phyloP scores from a whole-genome alignment of 2,329 filamentous ascomycete species.

The Nectriaceae sp. region DNA sequence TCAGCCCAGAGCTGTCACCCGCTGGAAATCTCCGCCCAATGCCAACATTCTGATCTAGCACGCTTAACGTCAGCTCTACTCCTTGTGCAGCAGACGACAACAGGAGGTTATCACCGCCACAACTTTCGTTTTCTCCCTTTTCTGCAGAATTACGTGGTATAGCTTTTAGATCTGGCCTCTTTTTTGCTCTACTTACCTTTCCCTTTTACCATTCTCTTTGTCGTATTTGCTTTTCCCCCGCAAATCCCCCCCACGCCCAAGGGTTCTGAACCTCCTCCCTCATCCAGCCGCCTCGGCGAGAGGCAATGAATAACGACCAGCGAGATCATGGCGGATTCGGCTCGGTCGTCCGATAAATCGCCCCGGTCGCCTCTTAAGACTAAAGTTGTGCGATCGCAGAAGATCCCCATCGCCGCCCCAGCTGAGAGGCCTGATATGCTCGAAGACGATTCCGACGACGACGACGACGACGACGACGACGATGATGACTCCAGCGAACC shows the following conservation, averaged over 20 bases:
- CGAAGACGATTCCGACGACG: constrained; percentile 27
- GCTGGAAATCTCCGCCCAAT: too few relatives aligned
- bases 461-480: constrained; percentile 38
- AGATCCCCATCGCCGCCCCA: constrained; percentile 43
- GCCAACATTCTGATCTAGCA: too few relatives aligned
- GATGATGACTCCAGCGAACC: constrained; percentile 39
- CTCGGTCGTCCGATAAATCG: constrained; percentile 36
- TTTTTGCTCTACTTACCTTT: not conserved
- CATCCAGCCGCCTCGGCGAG: constrained; percentile 9
- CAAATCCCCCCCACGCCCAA: constrained; percentile 1
- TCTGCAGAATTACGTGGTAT: too few relatives aligned
- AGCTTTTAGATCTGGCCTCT: too few relatives aligned
- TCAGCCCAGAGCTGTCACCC: too few relatives aligned
- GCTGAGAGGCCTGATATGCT: constrained; percentile 19
- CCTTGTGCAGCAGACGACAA: too few relatives aligned
- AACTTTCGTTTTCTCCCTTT: not conserved
- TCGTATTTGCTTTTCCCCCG: not conserved
- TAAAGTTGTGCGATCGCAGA: constrained; percentile 52
- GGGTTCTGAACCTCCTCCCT: constrained; percentile 11
- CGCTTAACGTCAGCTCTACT: too few relatives aligned
- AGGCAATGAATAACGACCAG: constrained; percentile 33
- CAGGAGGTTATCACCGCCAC: not conserved
- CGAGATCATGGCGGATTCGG: constrained; percentile 47
- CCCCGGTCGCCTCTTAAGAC: constrained; percentile 37
- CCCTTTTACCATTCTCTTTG: not conserved